Base-by-base conservation (phyloP, 371 early-diverging fungal genomes). In the Mucor irregularis region DNA sequence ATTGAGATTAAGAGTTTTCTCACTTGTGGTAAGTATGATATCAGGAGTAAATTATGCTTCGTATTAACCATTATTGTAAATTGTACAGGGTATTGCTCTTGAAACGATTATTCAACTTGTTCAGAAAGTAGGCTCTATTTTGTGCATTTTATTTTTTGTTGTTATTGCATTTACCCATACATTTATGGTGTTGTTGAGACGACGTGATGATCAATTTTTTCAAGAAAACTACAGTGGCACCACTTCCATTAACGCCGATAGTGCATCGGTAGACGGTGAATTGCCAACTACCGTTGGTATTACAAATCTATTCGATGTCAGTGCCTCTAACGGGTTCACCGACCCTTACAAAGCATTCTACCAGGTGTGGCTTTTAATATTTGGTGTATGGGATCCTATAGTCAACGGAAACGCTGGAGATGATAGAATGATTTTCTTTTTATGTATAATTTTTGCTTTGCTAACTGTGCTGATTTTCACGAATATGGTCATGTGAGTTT, bases 401-500 rank as follows among this genome's bases (percentile, higher is more conserved):
- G 47, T 13, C 10, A 33, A 24, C 9, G 60, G 60, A 4, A 42
- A 53, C 10, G 53, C 53, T 26, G 60, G 42, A n/a, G 60, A 60
- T 35, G 42, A 53, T 29, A 39, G 11, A 4, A 48, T 60, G 48
- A 31, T 47, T 1, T 17, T 53, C 10, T 19, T 47, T 4, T 31
- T 60, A 1, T 24, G 49, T 2, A 53, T 60, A 16, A 4, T 42
- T 1, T 60, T 53, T 37, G 53, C 60, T 10, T 53, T 60, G 5
- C 25, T 60, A 19, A 47, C 48, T 4, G 48, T 52, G 0, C 42
- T 60, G 11, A 47, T 60, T 13, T 53, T 60, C n/a, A 48, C 48
- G 16, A 60, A 60, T 28, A 19, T 60, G 28, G 60, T 60, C 34
- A 60, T 60, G 60, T 60, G 48, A 29, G 59, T 43, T 13, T 1